Conservation (phyloP, 2,329 filamentous ascomycete genomes). For the Leptodontidium sp. region DNA sequence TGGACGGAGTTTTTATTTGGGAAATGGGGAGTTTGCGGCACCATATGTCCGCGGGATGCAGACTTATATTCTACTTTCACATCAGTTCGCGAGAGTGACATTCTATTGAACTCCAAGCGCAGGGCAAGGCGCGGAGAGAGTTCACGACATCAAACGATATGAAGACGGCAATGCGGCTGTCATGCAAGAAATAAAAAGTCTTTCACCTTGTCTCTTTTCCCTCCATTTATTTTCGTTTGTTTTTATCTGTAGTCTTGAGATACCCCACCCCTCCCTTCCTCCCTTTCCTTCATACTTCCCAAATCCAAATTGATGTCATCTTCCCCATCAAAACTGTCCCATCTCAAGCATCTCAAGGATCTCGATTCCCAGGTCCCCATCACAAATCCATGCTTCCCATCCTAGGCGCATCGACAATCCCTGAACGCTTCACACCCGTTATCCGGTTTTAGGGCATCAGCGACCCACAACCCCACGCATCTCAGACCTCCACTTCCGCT, state of each 20-base stretch:
- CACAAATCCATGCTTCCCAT: not conserved
- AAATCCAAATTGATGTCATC: conserved; percentile 1
- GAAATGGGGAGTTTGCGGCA: not conserved
- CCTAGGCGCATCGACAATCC: not conserved
- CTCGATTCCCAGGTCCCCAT: not conserved
- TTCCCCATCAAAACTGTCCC: not conserved
- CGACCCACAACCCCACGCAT: conserved; percentile 6
- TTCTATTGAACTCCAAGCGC: not conserved
- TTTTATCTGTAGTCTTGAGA: not conserved
- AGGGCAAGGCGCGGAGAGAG: not conserved
- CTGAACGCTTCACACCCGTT: not conserved
- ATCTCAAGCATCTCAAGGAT: not conserved
- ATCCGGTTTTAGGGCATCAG: conserved; percentile 4
- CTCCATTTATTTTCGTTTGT: not conserved
- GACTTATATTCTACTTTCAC: not conserved
- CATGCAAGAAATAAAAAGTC: not conserved
- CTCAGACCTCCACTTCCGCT: not conserved
- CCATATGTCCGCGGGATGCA: not conserved
- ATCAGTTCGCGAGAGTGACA: not conserved
- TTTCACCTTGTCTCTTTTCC: not conserved
- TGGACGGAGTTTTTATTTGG: no score
- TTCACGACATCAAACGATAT: not conserved
- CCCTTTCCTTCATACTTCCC: not conserved
- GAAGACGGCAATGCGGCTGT: not conserved
- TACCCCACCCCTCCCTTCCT: not conserved